A percentile compares a stretch with the other conserved stretches of the same genome.
These are phyloP conservation scores for Aspergillus sp. DNA, from an alignment of 2,329 filamentous ascomycete species.

Conservation along the genomic window DNA sequence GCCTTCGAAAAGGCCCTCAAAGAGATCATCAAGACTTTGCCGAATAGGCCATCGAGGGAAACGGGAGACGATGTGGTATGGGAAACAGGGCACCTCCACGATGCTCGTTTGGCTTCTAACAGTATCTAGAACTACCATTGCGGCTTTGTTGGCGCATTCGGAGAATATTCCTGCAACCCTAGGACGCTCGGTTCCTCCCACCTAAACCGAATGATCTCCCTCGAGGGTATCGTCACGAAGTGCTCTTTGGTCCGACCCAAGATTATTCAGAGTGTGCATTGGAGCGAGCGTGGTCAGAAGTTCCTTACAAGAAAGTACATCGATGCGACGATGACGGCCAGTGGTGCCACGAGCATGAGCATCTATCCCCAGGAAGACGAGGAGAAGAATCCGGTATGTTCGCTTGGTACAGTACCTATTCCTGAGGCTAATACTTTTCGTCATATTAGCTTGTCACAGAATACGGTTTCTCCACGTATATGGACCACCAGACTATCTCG, in stretches of 20 bases:
- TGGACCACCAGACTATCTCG: constrained; percentile 95
- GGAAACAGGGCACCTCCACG: not conserved
- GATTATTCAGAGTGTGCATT: constrained; percentile 97
- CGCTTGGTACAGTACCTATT: not conserved
- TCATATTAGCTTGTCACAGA: constrained; percentile 73
- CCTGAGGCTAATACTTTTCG: constrained; percentile 15
- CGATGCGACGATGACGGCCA: constrained; percentile 94
- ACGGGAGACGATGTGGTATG: constrained; percentile 70
- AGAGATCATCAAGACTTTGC: constrained; percentile 78
- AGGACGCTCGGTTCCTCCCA: constrained; percentile 85
- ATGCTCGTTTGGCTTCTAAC: constrained; percentile 13
- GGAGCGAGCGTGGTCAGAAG: constrained; percentile 80
- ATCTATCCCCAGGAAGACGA: constrained; percentile 95
- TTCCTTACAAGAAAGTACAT: constrained; percentile 90
- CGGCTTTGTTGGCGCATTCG: constrained; percentile 95
- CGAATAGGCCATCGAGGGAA: constrained; percentile 74
- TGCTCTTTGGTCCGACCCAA: constrained; percentile 95
- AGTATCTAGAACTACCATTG: constrained; percentile 72
- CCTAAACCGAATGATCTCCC: constrained; percentile 93
- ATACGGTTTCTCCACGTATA: constrained; percentile 92
- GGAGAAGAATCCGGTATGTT: constrained; percentile 74
- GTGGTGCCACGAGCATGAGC: constrained; percentile 81
- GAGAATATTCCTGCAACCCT: constrained; percentile 91
- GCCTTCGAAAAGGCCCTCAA: constrained; percentile 92
- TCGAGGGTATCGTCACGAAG: constrained; percentile 96